Evolutionary conservation across 73 alveolate genomes (phyloP), one percentile per base, ranked within the genome.

Genomic region (Effrenium voratum): DNA sequence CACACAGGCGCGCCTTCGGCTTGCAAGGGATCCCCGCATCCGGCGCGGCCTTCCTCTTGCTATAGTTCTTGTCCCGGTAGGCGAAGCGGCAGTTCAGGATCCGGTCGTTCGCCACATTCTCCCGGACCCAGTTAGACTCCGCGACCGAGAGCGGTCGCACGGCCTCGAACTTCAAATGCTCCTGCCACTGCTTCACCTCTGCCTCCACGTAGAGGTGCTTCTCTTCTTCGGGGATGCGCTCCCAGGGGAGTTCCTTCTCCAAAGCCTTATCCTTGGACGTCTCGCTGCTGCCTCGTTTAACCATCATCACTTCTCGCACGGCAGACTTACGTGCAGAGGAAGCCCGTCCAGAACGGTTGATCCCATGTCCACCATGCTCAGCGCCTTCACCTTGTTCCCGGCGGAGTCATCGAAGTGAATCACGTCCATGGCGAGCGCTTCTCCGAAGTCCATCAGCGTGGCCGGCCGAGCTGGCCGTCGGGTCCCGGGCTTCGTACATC

Each of bases 361-460:
- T 12, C 75, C 93, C 10, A 34, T 5, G 93, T 82, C 93, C 28
- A 82, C 75, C 24, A 47, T 30, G 75, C 49, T 82, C 50, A 82
- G 40, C 46, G 47, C 60, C 32, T 46, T 22, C 52, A n/a, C 34
- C 52, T 32, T 34, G 50, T 50, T 3, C 28, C 12, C 75, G 28
- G n/a, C 76, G 28, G 22, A 47, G 26, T 57, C 43, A 24, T 50
- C 93, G 38, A 82, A 2, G 70, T 59, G 49, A 0, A 82, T 5
- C 12, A 82, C 34, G 93, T 82, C 93, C 0, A n/a, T 4, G 28
- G 76, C 93, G 0, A 82, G 34, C 38, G 36, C 93, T 28, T 82
- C 76, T 16, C 49, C 49, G 75, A 82, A 82, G 76, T 82, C 93
- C 15, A 82, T n/a, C 43, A 82, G 22, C 40, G 75, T 34, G 24